Evolutionary conservation across 805 yeast species (phyloP).

Genomic region (Wickerhamiella kazuoi): DNA sequence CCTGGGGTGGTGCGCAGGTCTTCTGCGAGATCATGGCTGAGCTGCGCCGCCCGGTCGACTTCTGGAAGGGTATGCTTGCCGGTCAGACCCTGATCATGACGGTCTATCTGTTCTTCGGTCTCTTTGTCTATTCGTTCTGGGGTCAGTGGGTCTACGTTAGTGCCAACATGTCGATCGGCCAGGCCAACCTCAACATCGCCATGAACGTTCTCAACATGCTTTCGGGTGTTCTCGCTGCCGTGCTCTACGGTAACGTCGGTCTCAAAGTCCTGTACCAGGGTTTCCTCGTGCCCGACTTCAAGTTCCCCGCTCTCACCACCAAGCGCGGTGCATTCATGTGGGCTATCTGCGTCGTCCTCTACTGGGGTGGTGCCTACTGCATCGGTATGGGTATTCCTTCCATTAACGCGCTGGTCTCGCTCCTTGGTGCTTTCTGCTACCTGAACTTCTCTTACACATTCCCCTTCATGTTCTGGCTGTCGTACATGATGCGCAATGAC

Average conservation of each 20-base stretch:
- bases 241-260: too few relatives aligned
- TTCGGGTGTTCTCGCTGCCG: conserved; percentile 28
- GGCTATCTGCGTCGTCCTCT: conserved; percentile 23
- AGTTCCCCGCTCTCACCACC: conserved; percentile 23
- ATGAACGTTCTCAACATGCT: conserved; percentile 23
- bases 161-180: conserved; percentile 28
- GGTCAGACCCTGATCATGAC: conserved; percentile 28
- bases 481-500: conserved; percentile 8
- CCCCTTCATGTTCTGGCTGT: too few relatives aligned
- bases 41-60: conserved; percentile 31
- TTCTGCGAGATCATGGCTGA: too few relatives aligned
- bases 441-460: conserved; percentile 31
- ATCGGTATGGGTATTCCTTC: too few relatives aligned
- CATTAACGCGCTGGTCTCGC: conserved; percentile 30
- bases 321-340: conserved; percentile 23
- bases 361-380: conserved; percentile 29
- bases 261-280: too few relatives aligned
- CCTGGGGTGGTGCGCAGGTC: too few relatives aligned
- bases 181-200: conserved; percentile 21
- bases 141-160: conserved; percentile 25
- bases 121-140: conserved; percentile 28
- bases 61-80: conserved; percentile 29
- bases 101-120: too few relatives aligned
- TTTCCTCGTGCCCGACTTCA: conserved; percentile 32
- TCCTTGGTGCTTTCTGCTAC: conserved; percentile 29